These are phyloP conservation scores for Ophiostoma himal-ulmi DNA, from an alignment of 2,329 filamentous ascomycete genomes.

Conservation along the genomic window DNA sequence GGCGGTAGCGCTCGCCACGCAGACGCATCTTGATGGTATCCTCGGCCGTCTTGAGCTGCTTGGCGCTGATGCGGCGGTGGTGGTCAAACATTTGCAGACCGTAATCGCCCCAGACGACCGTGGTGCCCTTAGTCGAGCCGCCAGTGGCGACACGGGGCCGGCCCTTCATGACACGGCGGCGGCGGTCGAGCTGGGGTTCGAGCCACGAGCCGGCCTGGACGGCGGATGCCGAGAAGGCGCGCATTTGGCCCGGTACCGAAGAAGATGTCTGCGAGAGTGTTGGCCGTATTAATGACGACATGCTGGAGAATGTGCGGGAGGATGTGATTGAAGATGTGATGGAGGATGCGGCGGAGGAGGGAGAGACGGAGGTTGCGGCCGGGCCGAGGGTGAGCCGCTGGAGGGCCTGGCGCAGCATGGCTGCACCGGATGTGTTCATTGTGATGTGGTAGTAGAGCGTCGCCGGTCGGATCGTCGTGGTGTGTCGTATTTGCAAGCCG, in stretches of 20 bases:
- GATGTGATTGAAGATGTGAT: background rate
- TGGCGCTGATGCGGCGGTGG: constrained; percentile 80
- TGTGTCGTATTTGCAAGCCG: background rate
- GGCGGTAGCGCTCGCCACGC: constrained; percentile 81
- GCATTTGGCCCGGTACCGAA: constrained; percentile 35
- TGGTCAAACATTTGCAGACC: constrained; percentile 91
- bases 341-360: background rate
- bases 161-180: constrained; percentile 87
- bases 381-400: constrained; percentile 41
- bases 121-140: constrained; percentile 86
- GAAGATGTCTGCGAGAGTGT: constrained; percentile 23
- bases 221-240: constrained; percentile 67
- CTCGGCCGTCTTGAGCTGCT: constrained; percentile 82
- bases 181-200: constrained; percentile 66
- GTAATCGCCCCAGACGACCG: constrained; percentile 93
- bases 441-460: background rate
- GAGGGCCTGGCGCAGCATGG: constrained; percentile 46
- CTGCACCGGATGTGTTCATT: constrained; percentile 32
- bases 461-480: background rate
- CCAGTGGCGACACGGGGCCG: constrained; percentile 82
- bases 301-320: constrained; percentile 19
- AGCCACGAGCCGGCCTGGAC: constrained; percentile 69
- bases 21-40: constrained; percentile 87
- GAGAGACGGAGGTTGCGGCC: background rate
- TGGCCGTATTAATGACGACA: constrained; percentile 11